phyloP scores from a whole-genome alignment of 2,329 filamentous ascomycete species.

The Zasmidium angulare region DNA sequence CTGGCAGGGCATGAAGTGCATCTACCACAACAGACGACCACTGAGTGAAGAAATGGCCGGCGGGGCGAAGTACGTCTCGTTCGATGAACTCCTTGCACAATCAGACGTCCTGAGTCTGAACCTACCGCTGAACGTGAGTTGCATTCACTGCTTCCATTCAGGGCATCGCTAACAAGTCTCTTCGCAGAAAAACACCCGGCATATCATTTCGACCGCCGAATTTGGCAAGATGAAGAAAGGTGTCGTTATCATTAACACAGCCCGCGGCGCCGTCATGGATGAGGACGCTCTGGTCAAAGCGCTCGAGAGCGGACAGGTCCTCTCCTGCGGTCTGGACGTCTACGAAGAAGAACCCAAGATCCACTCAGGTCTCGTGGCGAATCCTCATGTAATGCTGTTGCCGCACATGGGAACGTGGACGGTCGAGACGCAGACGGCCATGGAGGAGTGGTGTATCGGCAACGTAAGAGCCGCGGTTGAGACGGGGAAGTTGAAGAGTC shows the following conservation, averaged over 20 bases:
- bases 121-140: constrained; percentile 73
- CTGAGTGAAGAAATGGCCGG: constrained; percentile 56
- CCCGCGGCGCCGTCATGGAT: constrained; percentile 78
- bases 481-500: constrained; percentile 47
- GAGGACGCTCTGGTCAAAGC: constrained; percentile 76
- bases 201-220: constrained; percentile 70
- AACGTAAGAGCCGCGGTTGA: constrained; percentile 67
- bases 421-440: constrained; percentile 59
- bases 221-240: constrained; percentile 77
- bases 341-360: constrained; percentile 78
- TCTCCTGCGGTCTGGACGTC: constrained; percentile 73
- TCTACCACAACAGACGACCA: constrained; percentile 70
- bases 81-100: constrained; percentile 67
- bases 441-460: constrained; percentile 74
- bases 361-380: constrained; percentile 69
- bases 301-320: constrained; percentile 67
- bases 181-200: constrained; percentile 62
- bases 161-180: constrained; percentile 3
- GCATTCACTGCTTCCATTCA: neutral
- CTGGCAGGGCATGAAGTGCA: constrained; percentile 58
- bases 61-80: constrained; percentile 67
- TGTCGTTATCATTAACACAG: constrained; percentile 77
- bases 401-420: constrained; percentile 89
- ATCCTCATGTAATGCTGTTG: constrained; percentile 70
- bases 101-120: constrained; percentile 81